Evolutionary conservation across 495 filamentous ascomycete species (phyloP).

Genomic region (Jackrogersella multiformis): DNA sequence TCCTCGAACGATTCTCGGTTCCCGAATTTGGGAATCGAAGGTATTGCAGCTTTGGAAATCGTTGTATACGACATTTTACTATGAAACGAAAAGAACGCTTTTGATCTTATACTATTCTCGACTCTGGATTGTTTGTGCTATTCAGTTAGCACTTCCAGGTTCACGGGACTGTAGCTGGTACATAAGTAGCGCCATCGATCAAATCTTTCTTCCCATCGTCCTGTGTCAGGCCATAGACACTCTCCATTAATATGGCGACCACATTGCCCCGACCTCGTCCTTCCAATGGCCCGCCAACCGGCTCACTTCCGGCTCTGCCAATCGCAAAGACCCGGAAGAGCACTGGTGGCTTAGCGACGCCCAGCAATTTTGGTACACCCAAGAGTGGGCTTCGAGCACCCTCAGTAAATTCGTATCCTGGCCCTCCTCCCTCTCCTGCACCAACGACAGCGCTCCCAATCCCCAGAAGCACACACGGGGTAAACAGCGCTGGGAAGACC

Average conservation of each 20-base stretch:
- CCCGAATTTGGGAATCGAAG: constrained; percentile 5
- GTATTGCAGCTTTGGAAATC: not conserved
- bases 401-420: constrained; percentile 57
- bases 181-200: constrained; percentile 11
- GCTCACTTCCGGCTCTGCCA: constrained; percentile 74
- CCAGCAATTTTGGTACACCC: constrained; percentile 58
- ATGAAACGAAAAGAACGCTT: constrained; percentile 35
- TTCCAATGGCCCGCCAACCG: constrained; percentile 69
- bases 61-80: constrained; percentile 18
- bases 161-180: constrained; percentile 16
- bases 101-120: constrained; percentile 24
- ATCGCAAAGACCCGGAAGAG: constrained; percentile 75
- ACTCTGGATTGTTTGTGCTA: constrained; percentile 24
- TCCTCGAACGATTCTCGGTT: not conserved
- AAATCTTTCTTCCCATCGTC: constrained; percentile 3
- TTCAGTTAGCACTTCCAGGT: constrained; percentile 3
- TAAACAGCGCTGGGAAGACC: constrained; percentile 67
- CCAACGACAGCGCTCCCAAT: constrained; percentile 61
- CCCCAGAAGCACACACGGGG: constrained; percentile 58
- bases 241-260: constrained; percentile 61
- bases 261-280: constrained; percentile 72
- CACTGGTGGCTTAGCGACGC: constrained; percentile 56
- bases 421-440: constrained; percentile 56
- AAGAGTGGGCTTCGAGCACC: constrained; percentile 69
- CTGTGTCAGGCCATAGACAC: constrained; percentile 25